These are phyloP conservation scores for Syzygium grande DNA, from an alignment of 345 rosid genomes.

Conservation along the genomic window DNA sequence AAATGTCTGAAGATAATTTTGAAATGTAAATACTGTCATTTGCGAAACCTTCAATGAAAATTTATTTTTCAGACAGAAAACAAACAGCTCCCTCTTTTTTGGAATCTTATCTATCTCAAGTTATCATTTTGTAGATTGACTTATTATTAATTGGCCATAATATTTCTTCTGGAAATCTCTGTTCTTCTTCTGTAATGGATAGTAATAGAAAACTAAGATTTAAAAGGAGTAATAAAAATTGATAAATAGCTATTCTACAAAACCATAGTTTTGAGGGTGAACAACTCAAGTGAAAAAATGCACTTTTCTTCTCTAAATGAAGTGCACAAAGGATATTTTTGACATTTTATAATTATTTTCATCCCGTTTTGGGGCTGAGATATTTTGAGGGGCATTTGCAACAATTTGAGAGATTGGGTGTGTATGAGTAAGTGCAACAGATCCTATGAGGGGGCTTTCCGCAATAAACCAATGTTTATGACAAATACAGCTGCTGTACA, in stretches of 20 bases:
- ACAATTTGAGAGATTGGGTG: neutral
- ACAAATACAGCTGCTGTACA: neutral
- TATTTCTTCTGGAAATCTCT: neutral
- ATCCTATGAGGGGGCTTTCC: neutral
- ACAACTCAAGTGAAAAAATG: neutral
- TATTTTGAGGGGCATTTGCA: neutral
- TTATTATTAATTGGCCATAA: neutral
- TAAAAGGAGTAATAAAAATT: neutral
- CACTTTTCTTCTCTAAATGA: neutral
- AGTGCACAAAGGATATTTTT: neutral
- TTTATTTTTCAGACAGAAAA: neutral
- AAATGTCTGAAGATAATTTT: neutral
- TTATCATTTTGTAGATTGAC: neutral
- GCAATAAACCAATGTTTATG: neutral
- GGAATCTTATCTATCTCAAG: neutral
- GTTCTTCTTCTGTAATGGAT: neutral
- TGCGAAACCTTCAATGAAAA: neutral
- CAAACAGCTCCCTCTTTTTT: neutral
- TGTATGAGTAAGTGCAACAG: neutral
- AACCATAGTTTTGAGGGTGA: neutral
- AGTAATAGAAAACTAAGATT: neutral
- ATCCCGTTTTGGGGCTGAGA: neutral
- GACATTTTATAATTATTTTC: neutral
- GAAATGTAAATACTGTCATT: neutral
- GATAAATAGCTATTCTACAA: neutral